phyloP scores from a whole-genome alignment of 306 rosid genomes.

The Lotus japonicus region DNA sequence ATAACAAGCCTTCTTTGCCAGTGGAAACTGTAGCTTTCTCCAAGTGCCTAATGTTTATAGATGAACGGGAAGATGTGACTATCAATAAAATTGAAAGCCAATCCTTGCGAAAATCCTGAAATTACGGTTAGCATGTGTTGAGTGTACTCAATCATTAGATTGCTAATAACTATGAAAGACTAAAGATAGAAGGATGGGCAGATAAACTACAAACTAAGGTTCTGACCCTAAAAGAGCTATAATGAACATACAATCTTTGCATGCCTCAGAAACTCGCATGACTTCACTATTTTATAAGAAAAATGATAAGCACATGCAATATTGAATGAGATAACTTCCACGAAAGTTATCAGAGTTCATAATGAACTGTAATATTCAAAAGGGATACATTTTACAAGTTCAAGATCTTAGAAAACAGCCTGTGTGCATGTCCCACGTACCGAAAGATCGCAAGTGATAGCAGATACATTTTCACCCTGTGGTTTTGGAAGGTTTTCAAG shows the following conservation, averaged over 20 bases:
- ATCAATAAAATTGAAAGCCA: conserved; percentile 89
- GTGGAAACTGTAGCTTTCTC: conserved; percentile 99
- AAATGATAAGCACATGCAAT: background rate
- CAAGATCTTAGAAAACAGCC: conserved; percentile 2
- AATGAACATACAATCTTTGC: conserved; percentile 9
- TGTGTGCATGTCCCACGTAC: conserved; percentile 52
- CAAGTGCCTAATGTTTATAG: conserved; percentile 94
- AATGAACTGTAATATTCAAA: conserved; percentile 2
- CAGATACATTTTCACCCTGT: conserved; percentile 87
- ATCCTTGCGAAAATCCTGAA: conserved; percentile 86
- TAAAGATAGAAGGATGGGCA: background rate
- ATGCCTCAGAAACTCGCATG: conserved; percentile 12
- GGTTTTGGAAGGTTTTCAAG: conserved; percentile 93
- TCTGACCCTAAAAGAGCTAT: conserved; percentile 3
- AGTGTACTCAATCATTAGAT: background rate
- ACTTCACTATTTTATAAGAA: background rate
- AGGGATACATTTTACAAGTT: conserved; percentile 2
- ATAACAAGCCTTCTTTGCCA: conserved; percentile 91
- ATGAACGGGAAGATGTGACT: conserved; percentile 90
- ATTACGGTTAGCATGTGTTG: background rate
- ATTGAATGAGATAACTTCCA: conserved; percentile 11
- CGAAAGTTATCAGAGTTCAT: background rate
- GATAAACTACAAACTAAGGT: conserved; percentile 11
- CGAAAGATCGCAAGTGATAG: conserved; percentile 77
- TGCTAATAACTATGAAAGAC: background rate